These are phyloP conservation scores for Sporothrix mexicana DNA, from an alignment of 2,329 filamentous ascomycete species.

Conservation along the genomic window DNA sequence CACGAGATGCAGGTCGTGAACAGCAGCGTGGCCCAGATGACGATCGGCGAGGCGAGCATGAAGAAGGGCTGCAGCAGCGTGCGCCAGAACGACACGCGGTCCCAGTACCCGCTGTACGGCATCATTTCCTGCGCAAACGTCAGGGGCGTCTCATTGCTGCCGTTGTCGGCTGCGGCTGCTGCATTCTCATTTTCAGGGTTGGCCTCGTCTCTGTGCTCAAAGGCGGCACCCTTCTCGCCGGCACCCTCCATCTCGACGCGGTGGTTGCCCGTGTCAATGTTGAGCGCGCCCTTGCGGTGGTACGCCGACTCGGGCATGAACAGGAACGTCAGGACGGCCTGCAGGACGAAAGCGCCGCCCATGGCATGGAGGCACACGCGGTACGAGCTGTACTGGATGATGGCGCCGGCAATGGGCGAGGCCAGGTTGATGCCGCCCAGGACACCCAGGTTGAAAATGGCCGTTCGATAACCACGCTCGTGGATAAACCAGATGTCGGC, in stretches of 20 bases:
- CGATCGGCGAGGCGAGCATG: conserved; percentile 46
- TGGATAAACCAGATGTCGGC: conserved; percentile 53
- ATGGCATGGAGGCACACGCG: conserved; percentile 47
- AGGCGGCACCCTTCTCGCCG: conserved; percentile 21
- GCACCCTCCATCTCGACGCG: conserved; percentile 29
- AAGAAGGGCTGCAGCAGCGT: conserved; percentile 47
- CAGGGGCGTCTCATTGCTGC: conserved; percentile 36
- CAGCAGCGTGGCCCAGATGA: conserved; percentile 48
- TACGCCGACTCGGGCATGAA: conserved; percentile 53
- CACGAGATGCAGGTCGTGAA: conserved; percentile 48
- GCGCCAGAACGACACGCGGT: conserved; percentile 47
- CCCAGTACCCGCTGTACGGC: conserved; percentile 49
- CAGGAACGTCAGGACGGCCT: conserved; percentile 48
- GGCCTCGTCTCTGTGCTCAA: conserved; percentile 32
- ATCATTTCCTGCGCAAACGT: conserved; percentile 43
- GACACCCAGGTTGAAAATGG: conserved; percentile 51
- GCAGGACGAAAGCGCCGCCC: conserved; percentile 49
- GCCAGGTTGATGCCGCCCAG: conserved; percentile 51
- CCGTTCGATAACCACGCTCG: conserved; percentile 49
- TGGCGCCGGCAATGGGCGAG: conserved; percentile 47
- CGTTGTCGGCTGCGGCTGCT: conserved; percentile 9
- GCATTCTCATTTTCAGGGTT: neutral
- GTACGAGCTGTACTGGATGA: conserved; percentile 48
- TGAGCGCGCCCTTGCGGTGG: conserved; percentile 43
- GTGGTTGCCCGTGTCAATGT: conserved; percentile 43